Evolutionary conservation across 106 monocot genomes (phyloP).

Genomic region (Dactylorhiza incarnata): DNA sequence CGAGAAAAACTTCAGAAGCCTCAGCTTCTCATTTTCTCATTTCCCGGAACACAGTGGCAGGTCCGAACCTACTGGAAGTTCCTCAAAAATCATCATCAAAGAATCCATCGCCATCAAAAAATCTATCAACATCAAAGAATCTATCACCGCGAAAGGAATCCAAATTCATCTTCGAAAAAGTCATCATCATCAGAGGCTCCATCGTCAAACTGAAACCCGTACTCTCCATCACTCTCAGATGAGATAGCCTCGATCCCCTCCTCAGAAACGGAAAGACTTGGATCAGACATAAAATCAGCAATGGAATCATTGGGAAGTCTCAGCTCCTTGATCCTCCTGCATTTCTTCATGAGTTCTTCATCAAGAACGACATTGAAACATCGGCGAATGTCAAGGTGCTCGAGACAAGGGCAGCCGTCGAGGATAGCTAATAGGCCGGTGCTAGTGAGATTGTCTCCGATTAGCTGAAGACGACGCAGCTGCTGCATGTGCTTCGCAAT

Average conservation of each 20-base stretch:
- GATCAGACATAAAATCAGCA: neutral
- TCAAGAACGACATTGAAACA: slow-evolving; percentile 17
- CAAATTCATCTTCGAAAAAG: no score
- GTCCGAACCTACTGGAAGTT: no score
- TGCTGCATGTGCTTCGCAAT: slow-evolving; percentile 40
- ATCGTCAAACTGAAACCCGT: neutral
- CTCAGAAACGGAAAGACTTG: neutral
- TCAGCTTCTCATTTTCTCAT: no score
- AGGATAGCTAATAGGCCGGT: slow-evolving; percentile 31
- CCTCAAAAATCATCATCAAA: no score
- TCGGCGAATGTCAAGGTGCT: slow-evolving; percentile 31
- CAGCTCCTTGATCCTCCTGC: neutral
- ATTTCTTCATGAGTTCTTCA: slow-evolving; percentile 4
- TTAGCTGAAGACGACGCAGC: slow-evolving; percentile 34
- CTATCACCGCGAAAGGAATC: no score
- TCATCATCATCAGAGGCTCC: neutral
- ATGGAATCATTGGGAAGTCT: slow-evolving; percentile 11
- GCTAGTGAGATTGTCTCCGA: slow-evolving; percentile 25
- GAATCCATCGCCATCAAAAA: no score
- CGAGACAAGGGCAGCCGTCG: slow-evolving; percentile 33
- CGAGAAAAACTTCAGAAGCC: no score
- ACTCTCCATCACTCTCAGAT: neutral
- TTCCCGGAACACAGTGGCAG: no score
- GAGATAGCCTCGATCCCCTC: neutral
- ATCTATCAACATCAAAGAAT: no score